Conservation (phyloP, 2,329 filamentous ascomycete genomes). For the Apiospora aurea region DNA sequence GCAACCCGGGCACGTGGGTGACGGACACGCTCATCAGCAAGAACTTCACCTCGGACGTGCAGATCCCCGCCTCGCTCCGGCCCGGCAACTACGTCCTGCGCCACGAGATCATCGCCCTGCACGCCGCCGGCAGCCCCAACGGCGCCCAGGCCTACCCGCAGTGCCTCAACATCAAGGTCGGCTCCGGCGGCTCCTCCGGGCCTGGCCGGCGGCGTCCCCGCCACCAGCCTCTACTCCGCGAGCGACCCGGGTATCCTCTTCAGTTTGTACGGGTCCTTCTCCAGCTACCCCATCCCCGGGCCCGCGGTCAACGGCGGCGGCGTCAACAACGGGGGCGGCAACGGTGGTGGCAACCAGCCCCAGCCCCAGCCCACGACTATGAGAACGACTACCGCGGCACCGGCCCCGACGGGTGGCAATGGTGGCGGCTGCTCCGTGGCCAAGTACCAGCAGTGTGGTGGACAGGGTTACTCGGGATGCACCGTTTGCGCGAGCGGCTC, state of each 20-base stretch:
- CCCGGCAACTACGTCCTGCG: slow-evolving; percentile 58
- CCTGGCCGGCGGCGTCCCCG: slow-evolving; percentile 40
- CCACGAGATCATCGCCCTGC: slow-evolving; percentile 58
- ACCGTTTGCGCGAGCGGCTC: neutral
- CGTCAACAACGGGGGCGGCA: neutral
- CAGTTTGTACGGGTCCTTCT: slow-evolving; percentile 34
- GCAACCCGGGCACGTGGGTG: slow-evolving; percentile 42
- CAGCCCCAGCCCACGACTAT: neutral
- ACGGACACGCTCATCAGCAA: slow-evolving; percentile 51
- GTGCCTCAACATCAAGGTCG: slow-evolving; percentile 47
- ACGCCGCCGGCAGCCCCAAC: slow-evolving; percentile 48
- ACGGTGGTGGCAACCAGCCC: neutral
- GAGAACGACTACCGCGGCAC: neutral
- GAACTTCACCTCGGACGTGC: slow-evolving; percentile 54
- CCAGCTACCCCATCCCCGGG: slow-evolving; percentile 37
- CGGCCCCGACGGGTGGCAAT: neutral
- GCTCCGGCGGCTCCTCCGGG: slow-evolving; percentile 46
- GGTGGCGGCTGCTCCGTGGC: slow-evolving; percentile 20
- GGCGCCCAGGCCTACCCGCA: slow-evolving; percentile 52
- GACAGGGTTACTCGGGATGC: slow-evolving; percentile 14
- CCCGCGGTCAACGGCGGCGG: slow-evolving; percentile 28
- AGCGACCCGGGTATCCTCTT: slow-evolving; percentile 40
- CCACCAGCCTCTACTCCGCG: slow-evolving; percentile 40
- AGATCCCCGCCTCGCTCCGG: slow-evolving; percentile 49
- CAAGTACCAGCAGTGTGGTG: slow-evolving; percentile 22